Base-by-base conservation (phyloP, 2,329 filamentous ascomycete species). In the Xylariales sp. region DNA sequence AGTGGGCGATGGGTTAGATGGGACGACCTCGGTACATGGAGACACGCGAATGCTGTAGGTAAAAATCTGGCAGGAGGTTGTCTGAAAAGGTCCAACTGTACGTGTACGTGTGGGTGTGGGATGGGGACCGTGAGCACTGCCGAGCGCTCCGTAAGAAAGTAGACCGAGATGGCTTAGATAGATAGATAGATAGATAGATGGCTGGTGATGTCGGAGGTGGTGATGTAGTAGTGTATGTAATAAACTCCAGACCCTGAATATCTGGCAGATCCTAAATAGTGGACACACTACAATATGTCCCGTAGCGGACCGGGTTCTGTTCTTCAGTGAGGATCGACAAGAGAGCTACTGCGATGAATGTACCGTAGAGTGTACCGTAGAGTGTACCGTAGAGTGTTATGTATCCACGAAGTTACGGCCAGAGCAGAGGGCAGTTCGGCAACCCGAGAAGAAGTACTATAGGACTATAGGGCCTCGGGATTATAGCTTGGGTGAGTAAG, bases 321-420 rank as follows among this genome's bases (percentile, higher is more conserved):
- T 53, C 64, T 62, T 53, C 65, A 43, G 53, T 30, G 36, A 58
- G 64, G 67, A 69, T 67, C 59, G 59, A 62, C 66, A 55, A 58
- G 65, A 34, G 36, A 43, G 49, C 59, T 45, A 59, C 34, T 39
- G 7, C 18, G 14, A 41, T 7, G 28, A 16, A 52, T 52, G 30
- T 52, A 52, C 39, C 12, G 30, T 30, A 30, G 32, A 28, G 46
- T 49, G 30, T 52, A 52, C 39, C 12, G 30, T 30, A 30, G 32
- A 28, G 46, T 49, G n/a, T 28, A 23, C 23, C 23, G 23, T n/a
- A 48, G 14, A 18, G 50, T 41, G n/a, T 23, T n/a, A 60, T 45
- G 56, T 56, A 60, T 63, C 18, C 64, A 57, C 49, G 50, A 61
- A 63, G 55, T 50, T 60, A 69, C 45, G 23, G 54, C 14, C 23